Evolutionary conservation across 2,329 filamentous ascomycete genomes (phyloP).

Genomic region (Cryphonectria carpinicola): DNA sequence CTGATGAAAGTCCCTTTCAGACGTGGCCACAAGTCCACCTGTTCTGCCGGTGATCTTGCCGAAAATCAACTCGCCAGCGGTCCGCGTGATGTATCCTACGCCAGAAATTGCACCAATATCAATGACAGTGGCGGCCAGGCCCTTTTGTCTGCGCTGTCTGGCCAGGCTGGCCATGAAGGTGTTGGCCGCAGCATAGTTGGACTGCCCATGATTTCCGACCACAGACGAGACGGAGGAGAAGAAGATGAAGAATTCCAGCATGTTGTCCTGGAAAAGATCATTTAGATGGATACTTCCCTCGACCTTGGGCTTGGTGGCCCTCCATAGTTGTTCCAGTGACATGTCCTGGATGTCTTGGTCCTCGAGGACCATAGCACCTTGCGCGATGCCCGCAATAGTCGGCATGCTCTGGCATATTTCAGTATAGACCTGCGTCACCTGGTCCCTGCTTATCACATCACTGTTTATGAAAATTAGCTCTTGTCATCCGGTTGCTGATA

Average conservation of each 20-base stretch:
- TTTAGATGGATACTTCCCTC: slow-evolving; percentile 38
- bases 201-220: slow-evolving; percentile 40
- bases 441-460: no score
- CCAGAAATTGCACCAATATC: slow-evolving; percentile 46
- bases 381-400: slow-evolving; percentile 7
- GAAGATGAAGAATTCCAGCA: slow-evolving; percentile 43
- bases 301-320: slow-evolving; percentile 38
- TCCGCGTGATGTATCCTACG: slow-evolving; percentile 44
- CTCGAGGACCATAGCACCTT: slow-evolving; percentile 23
- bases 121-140: slow-evolving; percentile 43
- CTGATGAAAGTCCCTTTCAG: slow-evolving; percentile 46
- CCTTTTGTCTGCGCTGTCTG: slow-evolving; percentile 40
- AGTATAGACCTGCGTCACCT: not conserved
- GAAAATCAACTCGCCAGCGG: not conserved
- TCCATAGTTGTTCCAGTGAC: slow-evolving; percentile 36
- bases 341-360: slow-evolving; percentile 26
- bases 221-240: slow-evolving; percentile 37
- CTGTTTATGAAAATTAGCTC: no score
- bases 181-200: slow-evolving; percentile 49
- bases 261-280: slow-evolving; percentile 34
- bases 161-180: slow-evolving; percentile 43
- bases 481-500: not conserved
- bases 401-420: not conserved
- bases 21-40: slow-evolving; percentile 7
- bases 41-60: not conserved